Conservation (phyloP, 225 moss, liverwort and hornwort genomes). For the Neckera pumila region DNA sequence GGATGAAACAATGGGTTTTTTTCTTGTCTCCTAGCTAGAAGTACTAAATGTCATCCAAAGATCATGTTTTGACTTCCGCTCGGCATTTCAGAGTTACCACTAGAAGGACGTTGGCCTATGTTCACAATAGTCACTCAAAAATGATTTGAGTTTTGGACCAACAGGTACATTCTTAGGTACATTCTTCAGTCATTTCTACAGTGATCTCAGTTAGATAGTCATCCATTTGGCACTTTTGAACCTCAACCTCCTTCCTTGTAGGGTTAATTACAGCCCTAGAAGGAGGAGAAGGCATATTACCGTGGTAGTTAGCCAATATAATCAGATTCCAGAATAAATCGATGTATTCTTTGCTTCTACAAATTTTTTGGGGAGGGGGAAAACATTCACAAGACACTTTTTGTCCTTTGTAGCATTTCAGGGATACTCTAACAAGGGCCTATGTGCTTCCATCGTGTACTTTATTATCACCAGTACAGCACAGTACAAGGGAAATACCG, state of each 20-base stretch:
- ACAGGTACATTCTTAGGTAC: neutral
- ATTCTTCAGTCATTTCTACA: neutral
- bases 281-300: no score
- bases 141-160: neutral
- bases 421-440: neutral
- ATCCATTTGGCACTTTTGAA: accelerated
- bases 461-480: neutral
- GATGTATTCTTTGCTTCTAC: neutral
- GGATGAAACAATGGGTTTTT: accelerated
- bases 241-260: neutral
- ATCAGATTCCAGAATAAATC: accelerated
- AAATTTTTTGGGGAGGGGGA: neutral
- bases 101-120: accelerated
- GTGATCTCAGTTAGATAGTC: neutral
- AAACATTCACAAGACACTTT: no score
- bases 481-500: neutral
- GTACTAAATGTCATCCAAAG: neutral
- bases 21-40: accelerated
- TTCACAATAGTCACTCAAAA: neutral
- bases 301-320: accelerated
- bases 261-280: neutral
- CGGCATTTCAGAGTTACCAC: accelerated
- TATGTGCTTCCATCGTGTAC: neutral
- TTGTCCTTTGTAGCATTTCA: neutral
- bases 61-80: accelerated